Evolutionary conservation across 176 grass and related monocot species (phyloP).

Genomic region (Aegilops bicornis): DNA sequence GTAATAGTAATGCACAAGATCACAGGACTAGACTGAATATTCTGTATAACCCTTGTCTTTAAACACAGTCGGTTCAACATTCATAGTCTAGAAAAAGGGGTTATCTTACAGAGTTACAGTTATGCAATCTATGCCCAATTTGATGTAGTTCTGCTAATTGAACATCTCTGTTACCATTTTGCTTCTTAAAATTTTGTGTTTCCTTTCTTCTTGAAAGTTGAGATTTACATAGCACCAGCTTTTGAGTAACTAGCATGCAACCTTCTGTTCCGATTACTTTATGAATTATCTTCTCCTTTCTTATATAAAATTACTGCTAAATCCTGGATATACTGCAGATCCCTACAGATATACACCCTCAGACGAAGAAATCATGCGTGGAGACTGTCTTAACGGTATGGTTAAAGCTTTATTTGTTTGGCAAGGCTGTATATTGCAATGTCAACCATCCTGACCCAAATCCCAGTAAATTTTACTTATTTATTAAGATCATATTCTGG

Average conservation of each 20-base stretch:
- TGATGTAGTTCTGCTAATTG: not conserved
- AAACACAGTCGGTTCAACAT: not conserved
- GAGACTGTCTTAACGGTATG: slow-evolving; percentile 98
- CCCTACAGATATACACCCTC: slow-evolving; percentile 87
- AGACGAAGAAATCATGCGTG: slow-evolving; percentile 90
- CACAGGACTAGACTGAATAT: not conserved
- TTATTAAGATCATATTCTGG: slow-evolving; percentile 7
- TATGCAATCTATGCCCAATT: not conserved
- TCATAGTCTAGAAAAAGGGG: not conserved
- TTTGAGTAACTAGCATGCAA: not conserved
- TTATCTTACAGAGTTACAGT: not conserved
- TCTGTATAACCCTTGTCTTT: not conserved
- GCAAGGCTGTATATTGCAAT: slow-evolving; percentile 1
- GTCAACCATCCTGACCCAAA: not conserved
- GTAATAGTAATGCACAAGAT: not conserved
- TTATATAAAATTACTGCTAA: slow-evolving; percentile 23
- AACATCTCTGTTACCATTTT: not conserved
- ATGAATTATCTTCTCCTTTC: not conserved
- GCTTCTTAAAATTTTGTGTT: not conserved
- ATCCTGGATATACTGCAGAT: slow-evolving; percentile 56
- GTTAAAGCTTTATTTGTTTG: not conserved
- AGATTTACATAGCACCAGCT: not conserved
- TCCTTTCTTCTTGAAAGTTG: not conserved
- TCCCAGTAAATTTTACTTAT: not conserved
- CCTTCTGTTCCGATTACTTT: not conserved